Conservation (phyloP, 1,284 basidiomycete species). For the Sporisorium iseilematis-ciliati region DNA sequence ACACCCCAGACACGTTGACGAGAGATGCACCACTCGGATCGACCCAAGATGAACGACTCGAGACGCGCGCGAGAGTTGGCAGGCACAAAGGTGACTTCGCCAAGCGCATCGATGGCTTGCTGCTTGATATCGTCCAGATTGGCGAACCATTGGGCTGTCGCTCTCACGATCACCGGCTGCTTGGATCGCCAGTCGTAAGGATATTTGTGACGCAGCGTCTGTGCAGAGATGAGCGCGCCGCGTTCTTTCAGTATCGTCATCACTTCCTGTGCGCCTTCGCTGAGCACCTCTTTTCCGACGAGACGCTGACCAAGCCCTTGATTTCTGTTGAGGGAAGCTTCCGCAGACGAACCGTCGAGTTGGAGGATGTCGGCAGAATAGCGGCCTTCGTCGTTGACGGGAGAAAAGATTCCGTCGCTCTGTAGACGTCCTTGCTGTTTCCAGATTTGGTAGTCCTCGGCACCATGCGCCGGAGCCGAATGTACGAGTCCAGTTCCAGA, state of each 20-base stretch:
- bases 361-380: conserved; percentile 73
- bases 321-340: conserved; percentile 73
- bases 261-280: conserved; percentile 78
- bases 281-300: conserved; percentile 80
- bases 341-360: conserved; percentile 15
- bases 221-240: conserved; percentile 77
- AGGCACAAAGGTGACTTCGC: conserved; percentile 83
- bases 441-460: conserved; percentile 81
- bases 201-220: conserved; percentile 85
- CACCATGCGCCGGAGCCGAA: conserved; percentile 92
- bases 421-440: conserved; percentile 49
- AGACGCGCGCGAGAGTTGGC: conserved; percentile 74
- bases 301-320: conserved; percentile 70
- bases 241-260: conserved; percentile 73
- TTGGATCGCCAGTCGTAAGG: conserved; percentile 98
- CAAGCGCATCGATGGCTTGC: conserved; percentile 79
- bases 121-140: conserved; percentile 87
- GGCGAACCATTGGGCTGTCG: conserved; percentile 98
- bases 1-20: conserved; percentile 98
- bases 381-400: conserved; percentile 82
- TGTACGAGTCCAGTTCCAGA: conserved; percentile 98
- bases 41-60: conserved; percentile 83
- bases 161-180: conserved; percentile 91
- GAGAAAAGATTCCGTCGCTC: conserved; percentile 56
- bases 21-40: conserved; percentile 99